Base-by-base conservation (phyloP, 2,329 filamentous ascomycete genomes). In the Monosporascus sp. region DNA sequence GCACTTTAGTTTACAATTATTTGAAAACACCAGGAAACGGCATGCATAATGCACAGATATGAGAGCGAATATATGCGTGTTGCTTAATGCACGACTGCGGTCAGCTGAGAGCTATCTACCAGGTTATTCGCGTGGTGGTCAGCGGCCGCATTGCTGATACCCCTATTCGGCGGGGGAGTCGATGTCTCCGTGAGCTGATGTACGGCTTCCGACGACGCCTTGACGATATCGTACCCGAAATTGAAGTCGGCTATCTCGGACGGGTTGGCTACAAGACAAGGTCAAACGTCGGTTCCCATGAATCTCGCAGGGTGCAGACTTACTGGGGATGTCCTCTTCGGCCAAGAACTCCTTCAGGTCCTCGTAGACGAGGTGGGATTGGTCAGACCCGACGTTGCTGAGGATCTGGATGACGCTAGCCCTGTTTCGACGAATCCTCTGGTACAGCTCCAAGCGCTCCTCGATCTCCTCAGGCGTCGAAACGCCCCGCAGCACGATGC, bases 361-460 rank as follows among this genome's bases (percentile, higher is more conserved):
- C 2, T 52, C 50, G 27, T 46, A 20, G 8, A 52, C 34, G 17
- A 50, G 20, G 31, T 43, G 22, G 24, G 22, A 46, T 46, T 61
- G 45, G 34, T 68, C 66, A 24, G 62, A 54, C 1, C 67, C 66
- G 0, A 57, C 62, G 41, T 67, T 69, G 24, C 61, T 65, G 56
- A 69, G 61, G 16, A 67, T 55, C 51, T 66, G 64, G 7, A 66
- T 64, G 1, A 55, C 58, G 1, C 58, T 59, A 2, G 64, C 64
- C 19, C 66, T 51, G 49, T 64, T 65, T 7, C 7, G 55, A 2
- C 67, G 63, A 7, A 66, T 47, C 1, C 55, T 52, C 14, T 64
- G 59, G 46, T 67, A 69, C 3, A 67, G 44, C 3, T 51, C 41
- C 2, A 70, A 52, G 4, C 66, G 57, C 14, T 55, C 45, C 27